Conservation (phyloP, 139 green algal genomes). For the Coelastrella sp. region DNA sequence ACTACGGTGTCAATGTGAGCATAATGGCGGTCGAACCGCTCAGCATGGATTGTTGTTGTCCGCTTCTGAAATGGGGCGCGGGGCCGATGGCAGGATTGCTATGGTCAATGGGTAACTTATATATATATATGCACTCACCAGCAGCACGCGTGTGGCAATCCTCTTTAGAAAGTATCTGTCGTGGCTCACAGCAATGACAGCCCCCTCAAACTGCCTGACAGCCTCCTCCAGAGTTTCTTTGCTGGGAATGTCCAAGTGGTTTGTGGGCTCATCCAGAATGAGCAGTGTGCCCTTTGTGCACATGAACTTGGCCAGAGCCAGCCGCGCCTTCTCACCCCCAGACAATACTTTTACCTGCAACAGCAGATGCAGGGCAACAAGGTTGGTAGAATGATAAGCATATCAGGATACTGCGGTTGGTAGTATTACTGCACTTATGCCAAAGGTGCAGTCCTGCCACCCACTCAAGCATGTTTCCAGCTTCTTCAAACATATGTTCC, state of each 20-base stretch:
- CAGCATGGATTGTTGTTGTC: no score
- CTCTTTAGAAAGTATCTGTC: constrained; percentile 98
- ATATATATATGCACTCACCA: constrained; percentile 60
- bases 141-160: constrained; percentile 93
- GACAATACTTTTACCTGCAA: constrained; percentile 64
- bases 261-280: constrained; percentile 98
- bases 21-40: no score
- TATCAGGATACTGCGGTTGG: no score
- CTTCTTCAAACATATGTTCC: no score
- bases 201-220: constrained; percentile 89
- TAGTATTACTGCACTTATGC: no score
- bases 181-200: constrained; percentile 96
- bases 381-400: no score
- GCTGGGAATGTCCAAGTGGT: constrained; percentile 99
- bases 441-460: neutral
- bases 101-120: neutral
- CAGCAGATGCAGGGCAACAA: neutral
- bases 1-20: no score
- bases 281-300: constrained; percentile 91
- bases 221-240: constrained; percentile 99
- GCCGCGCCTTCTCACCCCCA: constrained; percentile 82
- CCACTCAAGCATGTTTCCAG: neutral
- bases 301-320: constrained; percentile 99
- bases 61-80: no score
- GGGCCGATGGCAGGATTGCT: no score